These are phyloP conservation scores for Pythium rhizo-oryzae DNA, from an alignment of 352 stramenopile species.

Conservation along the genomic window DNA sequence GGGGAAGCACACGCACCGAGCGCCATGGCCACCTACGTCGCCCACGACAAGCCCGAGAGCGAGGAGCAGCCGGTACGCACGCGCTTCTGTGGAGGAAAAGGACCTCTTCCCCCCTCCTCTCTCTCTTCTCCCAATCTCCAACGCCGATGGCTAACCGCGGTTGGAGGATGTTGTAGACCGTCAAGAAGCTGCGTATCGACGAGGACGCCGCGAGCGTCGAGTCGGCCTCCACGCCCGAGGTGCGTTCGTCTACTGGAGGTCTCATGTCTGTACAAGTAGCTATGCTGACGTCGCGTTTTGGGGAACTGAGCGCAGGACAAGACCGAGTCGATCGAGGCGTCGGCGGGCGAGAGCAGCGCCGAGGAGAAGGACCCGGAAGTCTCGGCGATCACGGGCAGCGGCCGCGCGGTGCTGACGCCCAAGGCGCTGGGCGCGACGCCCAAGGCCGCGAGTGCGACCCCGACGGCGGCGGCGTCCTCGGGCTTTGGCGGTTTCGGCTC, in stretches of 20 bases:
- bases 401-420: constrained; percentile 15
- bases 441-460: constrained; percentile 3
- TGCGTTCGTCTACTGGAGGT: constrained; percentile 2
- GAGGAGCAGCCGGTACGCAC: constrained; percentile 59
- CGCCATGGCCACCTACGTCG: constrained; percentile 69
- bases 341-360: constrained; percentile 21
- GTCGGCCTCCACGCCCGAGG: constrained; percentile 27
- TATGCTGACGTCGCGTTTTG: not conserved
- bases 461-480: constrained; percentile 2
- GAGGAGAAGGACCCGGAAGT: constrained; percentile 24
- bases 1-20: not conserved
- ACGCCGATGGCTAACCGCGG: no score
- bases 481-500: constrained; percentile 65
- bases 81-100: not conserved
- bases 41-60: constrained; percentile 76
- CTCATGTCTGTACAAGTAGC: not conserved
- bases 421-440: constrained; percentile 13
- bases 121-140: not conserved
- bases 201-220: constrained; percentile 31
- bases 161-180: constrained; percentile 15
- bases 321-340: constrained; percentile 20
- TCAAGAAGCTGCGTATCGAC: constrained; percentile 39
- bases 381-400: constrained; percentile 13
- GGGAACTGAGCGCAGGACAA: constrained; percentile 21
- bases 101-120: not conserved